Evolutionary conservation across 1,284 basidiomycete genomes (phyloP).

Genomic region (Vanrija sp.): DNA sequence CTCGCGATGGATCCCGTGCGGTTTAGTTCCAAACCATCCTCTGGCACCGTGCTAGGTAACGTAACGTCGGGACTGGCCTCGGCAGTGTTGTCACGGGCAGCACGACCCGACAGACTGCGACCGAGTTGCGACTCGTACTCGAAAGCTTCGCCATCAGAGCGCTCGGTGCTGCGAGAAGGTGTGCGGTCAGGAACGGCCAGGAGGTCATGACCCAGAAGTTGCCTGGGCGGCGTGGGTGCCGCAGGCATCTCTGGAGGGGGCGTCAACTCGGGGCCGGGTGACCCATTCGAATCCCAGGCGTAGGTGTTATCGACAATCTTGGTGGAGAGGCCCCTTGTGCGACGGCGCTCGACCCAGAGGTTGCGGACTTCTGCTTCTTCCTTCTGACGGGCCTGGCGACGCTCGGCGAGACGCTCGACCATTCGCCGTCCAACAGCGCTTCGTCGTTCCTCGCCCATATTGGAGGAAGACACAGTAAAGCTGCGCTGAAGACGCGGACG

Average conservation of each 20-base stretch:
- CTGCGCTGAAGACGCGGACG: slow-evolving; percentile 45
- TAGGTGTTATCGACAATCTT: background rate
- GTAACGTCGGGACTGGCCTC: slow-evolving; percentile 6
- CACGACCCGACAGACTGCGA: slow-evolving; percentile 38
- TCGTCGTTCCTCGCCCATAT: slow-evolving; percentile 48
- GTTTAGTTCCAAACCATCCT: slow-evolving; percentile 1
- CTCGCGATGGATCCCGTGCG: background rate
- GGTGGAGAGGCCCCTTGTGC: slow-evolving; percentile 2
- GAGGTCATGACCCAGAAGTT: background rate
- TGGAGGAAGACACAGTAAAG: slow-evolving; percentile 44
- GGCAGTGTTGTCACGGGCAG: slow-evolving; percentile 25
- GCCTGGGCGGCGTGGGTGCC: background rate
- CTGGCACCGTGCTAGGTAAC: slow-evolving; percentile 4
- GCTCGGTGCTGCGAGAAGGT: slow-evolving; percentile 32
- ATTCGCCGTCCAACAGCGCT: slow-evolving; percentile 49
- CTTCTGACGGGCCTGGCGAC: slow-evolving; percentile 36
- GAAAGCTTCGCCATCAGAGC: slow-evolving; percentile 39
- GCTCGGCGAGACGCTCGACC: slow-evolving; percentile 44
- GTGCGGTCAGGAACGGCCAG: slow-evolving; percentile 25
- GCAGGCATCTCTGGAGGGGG: background rate
- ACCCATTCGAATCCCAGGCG: background rate
- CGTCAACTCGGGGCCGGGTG: background rate
- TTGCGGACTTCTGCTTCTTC: slow-evolving; percentile 38
- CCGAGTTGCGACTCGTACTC: slow-evolving; percentile 44
- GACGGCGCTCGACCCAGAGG: slow-evolving; percentile 40